These are phyloP conservation scores for Metschnikowia peoriensis DNA, from an alignment of 805 yeast genomes.

Conservation along the genomic window DNA sequence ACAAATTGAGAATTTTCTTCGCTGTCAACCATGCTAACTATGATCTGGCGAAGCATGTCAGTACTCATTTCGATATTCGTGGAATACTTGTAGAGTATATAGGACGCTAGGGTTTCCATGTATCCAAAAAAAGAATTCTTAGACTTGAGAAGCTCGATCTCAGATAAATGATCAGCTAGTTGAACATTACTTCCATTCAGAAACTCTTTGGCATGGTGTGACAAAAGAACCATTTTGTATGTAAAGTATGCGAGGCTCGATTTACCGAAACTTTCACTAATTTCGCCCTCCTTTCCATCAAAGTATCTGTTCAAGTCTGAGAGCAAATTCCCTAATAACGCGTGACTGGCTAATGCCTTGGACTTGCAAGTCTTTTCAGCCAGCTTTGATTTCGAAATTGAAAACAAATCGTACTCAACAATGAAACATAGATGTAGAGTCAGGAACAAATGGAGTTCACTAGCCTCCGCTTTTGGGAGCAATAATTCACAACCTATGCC, in stretches of 20 bases:
- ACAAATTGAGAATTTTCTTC: slow-evolving; percentile 4
- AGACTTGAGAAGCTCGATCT: not conserved
- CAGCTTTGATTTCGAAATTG: not conserved
- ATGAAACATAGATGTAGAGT: slow-evolving; percentile 24
- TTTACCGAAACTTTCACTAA: not conserved
- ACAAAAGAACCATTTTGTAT: not conserved
- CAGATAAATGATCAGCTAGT: not conserved
- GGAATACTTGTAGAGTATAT: slow-evolving; percentile 7
- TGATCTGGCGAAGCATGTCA: not conserved
- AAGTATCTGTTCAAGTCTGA: slow-evolving; percentile 4
- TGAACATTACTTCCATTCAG: not conserved
- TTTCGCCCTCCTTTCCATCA: not conserved
- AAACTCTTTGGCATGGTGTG: not conserved
- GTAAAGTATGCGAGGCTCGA: not conserved
- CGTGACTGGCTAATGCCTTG: slow-evolving; percentile 1
- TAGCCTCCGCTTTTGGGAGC: slow-evolving; percentile 19
- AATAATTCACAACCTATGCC: slow-evolving; percentile 27
- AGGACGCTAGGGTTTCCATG: slow-evolving; percentile 5
- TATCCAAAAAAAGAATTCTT: not conserved
- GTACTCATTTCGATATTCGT: slow-evolving; percentile 6
- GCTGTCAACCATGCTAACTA: not conserved
- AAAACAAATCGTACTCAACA: not conserved
- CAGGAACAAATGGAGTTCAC: slow-evolving; percentile 30
- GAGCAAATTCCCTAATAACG: slow-evolving; percentile 5
- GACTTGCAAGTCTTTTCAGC: not conserved